Evolutionary conservation across 208 protist species (phyloP).

Genomic region (Giardia duodenalis): DNA sequence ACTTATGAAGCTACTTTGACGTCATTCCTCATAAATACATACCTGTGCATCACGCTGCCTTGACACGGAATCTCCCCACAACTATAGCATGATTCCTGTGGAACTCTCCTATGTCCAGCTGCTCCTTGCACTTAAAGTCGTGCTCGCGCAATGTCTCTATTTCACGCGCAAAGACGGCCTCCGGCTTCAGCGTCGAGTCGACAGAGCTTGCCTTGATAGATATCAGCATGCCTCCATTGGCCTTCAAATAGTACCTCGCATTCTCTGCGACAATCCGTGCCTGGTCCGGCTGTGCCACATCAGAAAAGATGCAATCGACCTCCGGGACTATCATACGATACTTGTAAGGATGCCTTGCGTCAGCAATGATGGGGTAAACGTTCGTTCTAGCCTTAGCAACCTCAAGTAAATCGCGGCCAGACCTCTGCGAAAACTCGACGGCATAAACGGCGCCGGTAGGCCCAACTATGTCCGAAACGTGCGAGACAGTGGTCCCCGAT

Average conservation of each 20-base stretch:
- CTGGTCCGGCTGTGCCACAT: conserved; percentile 99
- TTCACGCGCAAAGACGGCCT: conserved; percentile 88
- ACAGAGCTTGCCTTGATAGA: conserved; percentile 97
- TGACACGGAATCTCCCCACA: conserved; percentile 12
- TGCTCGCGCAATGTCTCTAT: conserved; percentile 82
- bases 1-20: background rate
- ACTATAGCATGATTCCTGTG: conserved; percentile 97
- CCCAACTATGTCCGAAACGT: conserved; percentile 96
- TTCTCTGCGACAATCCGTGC: conserved; percentile 89
- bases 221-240: conserved; percentile 94
- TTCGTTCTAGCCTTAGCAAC: conserved; percentile 97
- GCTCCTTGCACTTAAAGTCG: conserved; percentile 87
- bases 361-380: conserved; percentile 99
- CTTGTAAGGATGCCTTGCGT: conserved; percentile 96
- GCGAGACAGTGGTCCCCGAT: conserved; percentile 98
- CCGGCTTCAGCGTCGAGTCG: conserved; percentile 87
- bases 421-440: conserved; percentile 95
- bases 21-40: background rate
- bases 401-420: conserved; percentile 94
- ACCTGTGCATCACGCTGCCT: background rate
- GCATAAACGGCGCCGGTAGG: conserved; percentile 94
- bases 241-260: conserved; percentile 93
- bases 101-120: conserved; percentile 93
- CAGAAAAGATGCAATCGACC: conserved; percentile 98
- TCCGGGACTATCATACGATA: conserved; percentile 90